Percentiles rank a stretch among this genome's conserved stretches.
Evolutionary conservation across 768 basidiomycete species (phyloP).

Genomic region (Leccinum ochraceum): DNA sequence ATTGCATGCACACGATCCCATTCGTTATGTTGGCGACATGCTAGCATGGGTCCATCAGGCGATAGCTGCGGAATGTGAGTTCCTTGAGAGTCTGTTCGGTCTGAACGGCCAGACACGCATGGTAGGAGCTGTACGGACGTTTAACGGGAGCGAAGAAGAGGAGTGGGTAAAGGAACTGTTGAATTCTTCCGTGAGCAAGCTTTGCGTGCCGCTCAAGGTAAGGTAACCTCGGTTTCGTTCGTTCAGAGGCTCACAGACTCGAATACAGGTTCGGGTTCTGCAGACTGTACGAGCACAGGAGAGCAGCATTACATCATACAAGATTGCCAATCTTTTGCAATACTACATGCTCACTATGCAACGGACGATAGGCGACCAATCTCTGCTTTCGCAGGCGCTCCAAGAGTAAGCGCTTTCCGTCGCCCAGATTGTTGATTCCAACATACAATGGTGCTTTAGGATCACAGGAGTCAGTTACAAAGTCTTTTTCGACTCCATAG

Average conservation of each 20-base stretch:
- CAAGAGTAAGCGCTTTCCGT: slow-evolving; percentile 59
- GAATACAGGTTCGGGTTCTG: slow-evolving; percentile 73
- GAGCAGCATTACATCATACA: slow-evolving; percentile 88
- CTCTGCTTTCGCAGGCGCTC: slow-evolving; percentile 72
- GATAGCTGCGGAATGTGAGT: slow-evolving; percentile 93
- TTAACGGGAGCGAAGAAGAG: slow-evolving; percentile 63
- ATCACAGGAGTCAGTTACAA: slow-evolving; percentile 80
- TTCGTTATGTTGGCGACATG: slow-evolving; percentile 97
- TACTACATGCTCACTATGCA: slow-evolving; percentile 95
- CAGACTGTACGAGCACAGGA: slow-evolving; percentile 94
- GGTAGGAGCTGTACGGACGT: slow-evolving; percentile 71
- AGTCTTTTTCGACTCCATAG: slow-evolving; percentile 87
- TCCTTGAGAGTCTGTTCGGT: slow-evolving; percentile 85
- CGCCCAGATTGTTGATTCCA: neutral
- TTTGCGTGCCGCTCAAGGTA: slow-evolving; percentile 90
- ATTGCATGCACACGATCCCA: slow-evolving; percentile 95
- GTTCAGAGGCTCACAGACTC: slow-evolving; percentile 1
- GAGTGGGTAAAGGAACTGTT: slow-evolving; percentile 79
- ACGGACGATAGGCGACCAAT: slow-evolving; percentile 84
- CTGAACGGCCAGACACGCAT: slow-evolving; percentile 54
- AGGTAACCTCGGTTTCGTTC: slow-evolving; percentile 7
- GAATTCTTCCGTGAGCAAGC: slow-evolving; percentile 78
- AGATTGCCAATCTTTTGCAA: slow-evolving; percentile 91
- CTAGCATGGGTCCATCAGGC: slow-evolving; percentile 97
- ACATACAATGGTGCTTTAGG: slow-evolving; percentile 39